Evolutionary conservation across 2,329 filamentous ascomycete genomes (phyloP).

Genomic region (Clathrospora elynae): DNA sequence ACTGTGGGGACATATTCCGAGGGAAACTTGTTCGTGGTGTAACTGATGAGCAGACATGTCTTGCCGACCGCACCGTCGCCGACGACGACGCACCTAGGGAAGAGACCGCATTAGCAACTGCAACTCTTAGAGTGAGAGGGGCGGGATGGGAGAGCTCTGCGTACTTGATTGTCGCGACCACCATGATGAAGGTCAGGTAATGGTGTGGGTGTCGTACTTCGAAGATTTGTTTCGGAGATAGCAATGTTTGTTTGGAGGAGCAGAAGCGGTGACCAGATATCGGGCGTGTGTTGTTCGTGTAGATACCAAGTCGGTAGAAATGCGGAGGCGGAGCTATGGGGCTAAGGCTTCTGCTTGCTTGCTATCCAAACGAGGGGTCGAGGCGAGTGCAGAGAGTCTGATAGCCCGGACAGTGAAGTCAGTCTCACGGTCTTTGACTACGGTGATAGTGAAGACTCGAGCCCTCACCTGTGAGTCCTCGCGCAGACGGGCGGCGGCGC

Average conservation of each 20-base stretch:
- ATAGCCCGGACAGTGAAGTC: slow-evolving; percentile 33
- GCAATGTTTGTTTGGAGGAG: slow-evolving; percentile 20
- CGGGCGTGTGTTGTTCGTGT: slow-evolving; percentile 23
- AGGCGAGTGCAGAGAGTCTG: slow-evolving; percentile 39
- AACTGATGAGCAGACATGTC: slow-evolving; percentile 98
- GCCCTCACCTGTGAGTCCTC: slow-evolving; percentile 38
- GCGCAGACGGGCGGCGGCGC: slow-evolving; percentile 38
- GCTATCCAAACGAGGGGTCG: slow-evolving; percentile 47
- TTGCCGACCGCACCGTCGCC: slow-evolving; percentile 99
- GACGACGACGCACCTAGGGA: slow-evolving; percentile 88
- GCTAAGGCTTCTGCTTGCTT: slow-evolving; percentile 24
- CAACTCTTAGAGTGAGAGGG: neutral
- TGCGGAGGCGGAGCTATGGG: slow-evolving; percentile 31
- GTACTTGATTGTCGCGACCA: slow-evolving; percentile 52
- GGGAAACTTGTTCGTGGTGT: slow-evolving; percentile 99
- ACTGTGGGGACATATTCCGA: slow-evolving; percentile 99
- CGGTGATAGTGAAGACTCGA: slow-evolving; percentile 27
- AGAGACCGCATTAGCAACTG: slow-evolving; percentile 17
- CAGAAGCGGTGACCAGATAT: slow-evolving; percentile 19
- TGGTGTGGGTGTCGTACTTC: neutral
- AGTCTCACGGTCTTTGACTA: slow-evolving; percentile 29
- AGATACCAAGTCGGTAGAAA: slow-evolving; percentile 16
- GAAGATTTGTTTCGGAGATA: slow-evolving; percentile 6
- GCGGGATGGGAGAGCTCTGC: slow-evolving; percentile 19
- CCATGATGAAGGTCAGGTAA: slow-evolving; percentile 36